Evolutionary conservation across 2,329 filamentous ascomycete species (phyloP), one percentile per base, ranked within the genome.

Genomic region (Calonectria hongkongensis): DNA sequence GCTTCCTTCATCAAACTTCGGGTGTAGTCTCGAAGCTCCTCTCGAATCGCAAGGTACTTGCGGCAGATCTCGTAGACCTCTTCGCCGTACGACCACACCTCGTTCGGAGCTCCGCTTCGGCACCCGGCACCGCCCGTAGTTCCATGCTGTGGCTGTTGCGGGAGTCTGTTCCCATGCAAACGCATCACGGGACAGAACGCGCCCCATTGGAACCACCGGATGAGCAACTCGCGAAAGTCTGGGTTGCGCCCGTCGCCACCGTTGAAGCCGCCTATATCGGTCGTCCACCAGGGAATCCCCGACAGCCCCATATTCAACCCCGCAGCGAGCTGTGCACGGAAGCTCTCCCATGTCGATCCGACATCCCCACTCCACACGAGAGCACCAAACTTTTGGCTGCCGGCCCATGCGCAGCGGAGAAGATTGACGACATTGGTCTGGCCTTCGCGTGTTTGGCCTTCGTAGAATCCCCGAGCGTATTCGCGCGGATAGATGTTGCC

Each of bases 141-240:
- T 3, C 83, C 83, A 18, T 80, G 81, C 30, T 78, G 83, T 21
- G 81, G 80, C 76, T 85, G 83, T 62, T 82, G 86, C 0, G 92
- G 92, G 79, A 92, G 90, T 0, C 92, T 87, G 78, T 93, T 90
- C 4, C 92, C 92, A 76, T 94, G 92, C 0, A 93, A 85, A 2
- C 92, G 84, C 88, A 94, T 92, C 1, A 94, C 92, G 1, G 92
- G 92, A 71, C 91, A 92, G 77, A 92, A 93, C 0, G 91, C 84
- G 1, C 89, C 92, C 91, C 92, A 94, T 78, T 94, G 92, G 81
- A 94, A 94, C 92, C 92, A 94, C 2, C 92, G 84, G 2, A 91
- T 88, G 70, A 93, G 90, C 1, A 94, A 82, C 77, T 94, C 92
- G 13, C 90, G 85, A 81, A 93, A 94, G 0, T 78, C 84, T 2